Evolutionary conservation across 805 yeast species (phyloP).

Genomic region (Grigorovia jiainica): DNA sequence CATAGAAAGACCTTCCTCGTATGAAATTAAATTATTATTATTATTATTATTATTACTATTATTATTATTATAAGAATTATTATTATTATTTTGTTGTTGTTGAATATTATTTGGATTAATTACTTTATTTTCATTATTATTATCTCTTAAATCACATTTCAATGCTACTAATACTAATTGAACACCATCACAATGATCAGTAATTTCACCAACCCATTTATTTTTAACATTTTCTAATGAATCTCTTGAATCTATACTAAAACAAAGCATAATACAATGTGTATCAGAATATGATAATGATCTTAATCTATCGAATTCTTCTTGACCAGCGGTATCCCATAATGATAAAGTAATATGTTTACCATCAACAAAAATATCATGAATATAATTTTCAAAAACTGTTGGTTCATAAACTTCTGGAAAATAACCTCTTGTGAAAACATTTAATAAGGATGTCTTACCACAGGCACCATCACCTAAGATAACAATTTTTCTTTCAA

Average conservation of each 20-base stretch:
- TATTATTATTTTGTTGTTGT: constrained; percentile 19
- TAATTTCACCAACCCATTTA: constrained; percentile 95
- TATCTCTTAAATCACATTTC: constrained; percentile 82
- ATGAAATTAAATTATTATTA: constrained; percentile 53
- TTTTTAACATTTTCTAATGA: constrained; percentile 90
- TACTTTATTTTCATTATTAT: constrained; percentile 40
- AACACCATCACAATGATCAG: constrained; percentile 96
- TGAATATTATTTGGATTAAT: constrained; percentile 22
- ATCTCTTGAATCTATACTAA: constrained; percentile 87
- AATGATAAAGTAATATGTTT: constrained; percentile 84
- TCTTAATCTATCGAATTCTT: constrained; percentile 90
- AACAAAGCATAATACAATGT: constrained; percentile 93
- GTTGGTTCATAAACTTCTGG: constrained; percentile 98
- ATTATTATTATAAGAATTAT: constrained; percentile 18
- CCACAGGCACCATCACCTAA: constrained; percentile 99
- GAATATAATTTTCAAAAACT: constrained; percentile 93
- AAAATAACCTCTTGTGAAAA: constrained; percentile 93
- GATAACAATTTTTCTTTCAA: constrained; percentile 87
- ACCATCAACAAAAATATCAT: constrained; percentile 91
- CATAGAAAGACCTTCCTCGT: constrained; percentile 88
- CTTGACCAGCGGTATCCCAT: constrained; percentile 99
- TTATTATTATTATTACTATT: constrained; percentile 27
- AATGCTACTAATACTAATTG: constrained; percentile 87
- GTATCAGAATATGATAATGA: constrained; percentile 91
- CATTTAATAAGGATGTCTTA: constrained; percentile 87